Evolutionary conservation across 805 yeast species (phyloP), one percentile per base, ranked within the genome.

Genomic region (Candida chauliodis): DNA sequence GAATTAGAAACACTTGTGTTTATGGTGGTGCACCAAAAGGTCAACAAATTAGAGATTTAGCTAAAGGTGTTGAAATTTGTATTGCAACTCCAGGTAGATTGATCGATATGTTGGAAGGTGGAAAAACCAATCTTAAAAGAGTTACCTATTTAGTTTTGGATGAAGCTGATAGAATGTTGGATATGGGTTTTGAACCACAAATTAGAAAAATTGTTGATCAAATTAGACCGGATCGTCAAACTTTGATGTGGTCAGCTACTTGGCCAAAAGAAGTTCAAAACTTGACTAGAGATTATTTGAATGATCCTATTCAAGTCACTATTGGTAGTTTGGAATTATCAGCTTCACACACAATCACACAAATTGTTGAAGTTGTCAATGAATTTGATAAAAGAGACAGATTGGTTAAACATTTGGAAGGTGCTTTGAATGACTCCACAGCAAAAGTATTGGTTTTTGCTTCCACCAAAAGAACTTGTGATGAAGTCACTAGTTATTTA

Each of bases 121-220:
- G 93, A 56, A 90, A 85, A 73, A 93, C 98, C 43, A 93, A 91
- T 71, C 76, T 93, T 58, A 82, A 86, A 64, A 86, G 98, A 74
- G 96, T 93, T 47, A 93, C 98, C 38, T 93, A 93, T 70, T 77
- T 93, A 63, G 98, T 93, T 46, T 77, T 93, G 56, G 99, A 93
- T 69, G 99, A 93, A 79, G 99, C 99, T 58, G 99, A 93, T 71
- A 86, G 99, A 77, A 93, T 93, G 99, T 80, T 93, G 71, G 99
- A 93, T 75, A 93, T 93, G 99, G 99, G 99, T 66, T 93, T 93
- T 66, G 99, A 93, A 76, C 98, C 98, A 52, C 98, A 91, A 78
- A 93, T 93, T 67, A 83, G 99, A 77, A 91, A 91, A 72, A 93
- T 93, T 66, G 91, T 93, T 51, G 90, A 84, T 55, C 98, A 91